A percentile compares a stretch with the other conserved stretches of the same genome.
Evolutionary conservation across 805 yeast genomes (phyloP).

Genomic region (Ogataea ganodermae): DNA sequence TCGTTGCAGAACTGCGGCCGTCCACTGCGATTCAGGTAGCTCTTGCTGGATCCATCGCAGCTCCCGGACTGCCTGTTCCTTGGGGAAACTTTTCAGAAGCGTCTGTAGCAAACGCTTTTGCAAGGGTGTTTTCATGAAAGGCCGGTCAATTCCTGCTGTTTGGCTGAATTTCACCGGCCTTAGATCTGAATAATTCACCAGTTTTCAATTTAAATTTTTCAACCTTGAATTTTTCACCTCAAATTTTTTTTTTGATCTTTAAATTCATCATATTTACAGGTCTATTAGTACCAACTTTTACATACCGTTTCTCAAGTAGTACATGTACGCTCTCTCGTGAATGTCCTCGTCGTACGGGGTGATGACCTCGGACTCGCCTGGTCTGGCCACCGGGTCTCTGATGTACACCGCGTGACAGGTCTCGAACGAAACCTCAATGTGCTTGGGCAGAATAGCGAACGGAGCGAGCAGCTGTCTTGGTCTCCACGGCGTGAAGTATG

Average conservation of each 20-base stretch:
- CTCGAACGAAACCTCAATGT: constrained; percentile 83
- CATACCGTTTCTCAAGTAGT: constrained; percentile 75
- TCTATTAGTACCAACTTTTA: constrained; percentile 14
- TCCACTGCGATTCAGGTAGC: constrained; percentile 50
- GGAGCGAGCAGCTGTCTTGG: constrained; percentile 94
- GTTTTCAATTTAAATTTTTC: neutral
- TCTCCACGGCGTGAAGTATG: constrained; percentile 95
- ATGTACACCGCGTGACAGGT: constrained; percentile 97
- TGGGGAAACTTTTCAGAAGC: constrained; percentile 18
- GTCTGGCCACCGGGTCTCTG: constrained; percentile 96
- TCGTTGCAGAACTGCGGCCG: constrained; percentile 54
- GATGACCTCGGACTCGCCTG: constrained; percentile 94
- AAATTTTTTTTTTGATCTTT: neutral
- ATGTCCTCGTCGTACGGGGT: constrained; percentile 80
- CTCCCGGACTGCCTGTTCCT: constrained; percentile 52
- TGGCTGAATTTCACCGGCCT: too few relatives aligned
- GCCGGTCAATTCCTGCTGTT: too few relatives aligned
- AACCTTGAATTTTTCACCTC: neutral
- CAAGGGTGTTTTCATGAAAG: constrained; percentile 6
- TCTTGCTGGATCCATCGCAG: constrained; percentile 65
- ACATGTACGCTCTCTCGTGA: constrained; percentile 95
- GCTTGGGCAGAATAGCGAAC: constrained; percentile 88
- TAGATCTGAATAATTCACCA: too few relatives aligned
- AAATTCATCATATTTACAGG: constrained; percentile 15
- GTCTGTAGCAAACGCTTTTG: constrained; percentile 10